Base-by-base conservation (phyloP, 2,329 filamentous ascomycete species). In the Pseudogymnoascus sp. region DNA sequence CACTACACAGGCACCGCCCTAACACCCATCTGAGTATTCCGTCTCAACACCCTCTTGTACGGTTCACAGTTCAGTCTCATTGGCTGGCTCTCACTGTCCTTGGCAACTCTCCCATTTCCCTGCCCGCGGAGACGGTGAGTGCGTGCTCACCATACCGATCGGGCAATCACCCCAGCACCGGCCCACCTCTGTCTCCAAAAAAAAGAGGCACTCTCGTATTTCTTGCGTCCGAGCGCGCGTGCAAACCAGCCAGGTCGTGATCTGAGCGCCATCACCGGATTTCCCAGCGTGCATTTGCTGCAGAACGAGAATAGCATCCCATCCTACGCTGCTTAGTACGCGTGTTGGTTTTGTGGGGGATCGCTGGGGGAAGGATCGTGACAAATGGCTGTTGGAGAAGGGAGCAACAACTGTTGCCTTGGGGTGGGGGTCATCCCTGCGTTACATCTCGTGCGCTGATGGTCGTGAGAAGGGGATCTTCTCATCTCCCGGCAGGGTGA, bases 381-480 rank as follows among this genome's bases (percentile, higher is more conserved):
- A 56, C 49, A 56, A 56, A 56, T 56, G 23, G 49, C 6, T 56
- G 49, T 56, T 56, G 49, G 49, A 7, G 49, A 56, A 28, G 49
- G 25, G 46, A 53, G 25, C 3, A 31, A 16, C n/a, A 18, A 18
- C 49, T 34, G 25, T 5, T 34, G 28, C 49, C 25, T 31, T 11
- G n/a, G 49, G 49, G 49, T 56, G 49, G 49, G 49, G 49, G 49
- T 56, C 49, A 56, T 18, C 25, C 46, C 9, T 34, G 49, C n/a
- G n/a, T 56, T 56, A 56, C 49, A 56, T 16, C n/a, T 56, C 25
- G n/a, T 34, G 49, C 5, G 49, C 49, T 56, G 25, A n/a, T 34
- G 28, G 49, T 21, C 49, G 12, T 56, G 8, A 56, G 28, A 56
- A 53, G 7, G 11, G 49, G n/a, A 56, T 56, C 8, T 56, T 16